Percentiles rank a stretch among this genome's conserved stretches.
Evolutionary conservation across 2,329 filamentous ascomycete genomes (phyloP).

Genomic region (Aspergillus oerlinghausenensis): DNA sequence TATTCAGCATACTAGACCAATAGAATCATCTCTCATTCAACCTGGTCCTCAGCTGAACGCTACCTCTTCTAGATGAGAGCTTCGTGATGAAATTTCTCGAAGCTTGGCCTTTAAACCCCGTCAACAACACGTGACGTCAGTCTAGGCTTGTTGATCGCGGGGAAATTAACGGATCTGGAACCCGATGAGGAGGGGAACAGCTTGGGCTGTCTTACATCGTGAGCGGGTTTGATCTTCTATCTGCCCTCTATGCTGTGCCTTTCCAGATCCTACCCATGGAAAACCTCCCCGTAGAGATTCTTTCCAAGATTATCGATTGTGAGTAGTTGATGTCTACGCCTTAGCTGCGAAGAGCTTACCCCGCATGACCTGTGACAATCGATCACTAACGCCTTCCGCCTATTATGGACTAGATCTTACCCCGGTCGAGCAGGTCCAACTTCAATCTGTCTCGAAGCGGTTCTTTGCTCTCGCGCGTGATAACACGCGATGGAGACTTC

Average conservation of each 20-base stretch:
- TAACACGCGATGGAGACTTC: slow-evolving; percentile 68
- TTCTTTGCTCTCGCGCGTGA: slow-evolving; percentile 68
- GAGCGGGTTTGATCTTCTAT: not conserved
- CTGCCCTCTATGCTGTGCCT: slow-evolving; percentile 24
- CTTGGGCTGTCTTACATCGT: not conserved
- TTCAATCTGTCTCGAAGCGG: slow-evolving; percentile 65
- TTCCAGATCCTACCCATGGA: slow-evolving; percentile 39
- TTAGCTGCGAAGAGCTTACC: not conserved
- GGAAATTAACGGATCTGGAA: slow-evolving; percentile 7
- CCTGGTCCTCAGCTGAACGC: not conserved
- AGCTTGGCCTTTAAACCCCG: not conserved
- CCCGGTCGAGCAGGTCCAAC: slow-evolving; percentile 58
- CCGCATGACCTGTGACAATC: slow-evolving; percentile 16
- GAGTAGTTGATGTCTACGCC: slow-evolving; percentile 28
- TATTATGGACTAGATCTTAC: slow-evolving; percentile 51
- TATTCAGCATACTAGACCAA: not conserved
- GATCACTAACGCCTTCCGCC: slow-evolving; percentile 10
- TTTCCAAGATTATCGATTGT: slow-evolving; percentile 61
- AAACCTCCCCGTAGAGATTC: slow-evolving; percentile 59
- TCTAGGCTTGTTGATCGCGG: slow-evolving; percentile 13
- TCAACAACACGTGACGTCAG: slow-evolving; percentile 10
- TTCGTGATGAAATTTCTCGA: not conserved
- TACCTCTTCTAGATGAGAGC: not conserved
- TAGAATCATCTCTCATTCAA: not conserved
- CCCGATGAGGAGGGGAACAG: not conserved